Evolutionary conservation across 2,329 filamentous ascomycete species (phyloP), one percentile per base, ranked within the genome.

Genomic region (Macrophomina phaseolina): DNA sequence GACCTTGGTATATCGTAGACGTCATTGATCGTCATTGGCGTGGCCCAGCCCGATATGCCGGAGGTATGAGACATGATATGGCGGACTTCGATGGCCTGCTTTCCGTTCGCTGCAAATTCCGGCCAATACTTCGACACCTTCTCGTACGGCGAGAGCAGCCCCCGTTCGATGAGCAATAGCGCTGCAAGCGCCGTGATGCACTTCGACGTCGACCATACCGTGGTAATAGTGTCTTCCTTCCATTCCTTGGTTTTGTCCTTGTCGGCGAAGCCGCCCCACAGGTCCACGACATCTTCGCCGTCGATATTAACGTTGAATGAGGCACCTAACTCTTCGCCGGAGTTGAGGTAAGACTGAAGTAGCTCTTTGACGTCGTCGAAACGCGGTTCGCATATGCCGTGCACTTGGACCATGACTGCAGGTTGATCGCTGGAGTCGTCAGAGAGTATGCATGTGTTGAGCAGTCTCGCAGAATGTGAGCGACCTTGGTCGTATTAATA

Each of bases 241-340:
- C 82, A 84, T 3, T 74, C 73, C 1, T 69, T 65, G 0, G 71
- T 78, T 1, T 70, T 70, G 0, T 65, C 71, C 6, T 68, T 60
- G 65, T 81, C 79, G 4, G 71, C 67, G 65, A 76, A 73, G 2
- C 81, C 82, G 16, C 80, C 82, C 80, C 80, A 84, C 16, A 84
- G 68, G 67, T 84, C 81, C 16, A 84, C 70, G 11, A 81, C 80
- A 18, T 76, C 74, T 16, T 77, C 66, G n/a, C 81, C 82, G 56
- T 79, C 73, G 11, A 82, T 70, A 64, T 76, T 81, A 53, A 84
- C 75, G 28, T 71, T 75, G 23, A 85, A 71, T 0, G 80, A 81
- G n/a, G 80, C 82, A 2, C 83, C 83, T 5, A 83, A 64, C 52
- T 85, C 82, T 2, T 78, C 71, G 18, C 76, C 80, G 0, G 72